Conservation (phyloP, 2,329 filamentous ascomycete species). For the Fulvia fulva region DNA sequence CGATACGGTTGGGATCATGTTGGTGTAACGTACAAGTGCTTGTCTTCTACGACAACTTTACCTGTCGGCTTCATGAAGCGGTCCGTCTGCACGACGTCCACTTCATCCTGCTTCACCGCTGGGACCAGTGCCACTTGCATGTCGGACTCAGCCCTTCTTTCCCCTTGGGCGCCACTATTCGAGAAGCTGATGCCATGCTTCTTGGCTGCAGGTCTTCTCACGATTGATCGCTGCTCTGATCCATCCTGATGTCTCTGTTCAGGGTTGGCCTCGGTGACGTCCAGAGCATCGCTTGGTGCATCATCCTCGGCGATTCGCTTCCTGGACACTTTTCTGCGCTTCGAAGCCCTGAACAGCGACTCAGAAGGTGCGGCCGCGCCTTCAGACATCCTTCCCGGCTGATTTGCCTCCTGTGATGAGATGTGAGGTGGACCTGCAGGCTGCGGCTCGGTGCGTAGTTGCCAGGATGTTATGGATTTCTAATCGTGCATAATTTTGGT, state of each 20-base stretch:
- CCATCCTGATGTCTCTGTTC: neutral
- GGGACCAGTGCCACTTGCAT: constrained; percentile 14
- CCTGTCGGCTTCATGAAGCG: constrained; percentile 73
- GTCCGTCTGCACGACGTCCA: constrained; percentile 37
- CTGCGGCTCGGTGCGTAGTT: neutral
- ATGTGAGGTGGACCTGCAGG: neutral
- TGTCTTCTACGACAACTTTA: constrained; percentile 60
- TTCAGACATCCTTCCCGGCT: constrained; percentile 2
- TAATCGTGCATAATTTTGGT: neutral
- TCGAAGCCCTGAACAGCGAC: constrained; percentile 46
- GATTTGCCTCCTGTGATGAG: neutral
- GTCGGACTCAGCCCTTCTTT: neutral
- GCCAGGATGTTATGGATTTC: neutral
- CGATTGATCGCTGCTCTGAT: neutral
- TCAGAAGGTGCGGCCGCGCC: constrained; percentile 8
- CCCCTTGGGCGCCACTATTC: constrained; percentile 3
- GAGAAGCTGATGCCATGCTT: constrained; percentile 31
- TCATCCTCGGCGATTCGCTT: constrained; percentile 37
- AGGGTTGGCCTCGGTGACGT: neutral
- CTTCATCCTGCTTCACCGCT: constrained; percentile 7
- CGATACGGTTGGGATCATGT: constrained; percentile 7
- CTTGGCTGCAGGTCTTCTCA: constrained; percentile 18
- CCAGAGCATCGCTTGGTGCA: constrained; percentile 6
- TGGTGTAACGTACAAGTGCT: constrained; percentile 67
- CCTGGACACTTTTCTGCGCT: constrained; percentile 50